These are phyloP conservation scores for Trichosporon coremiiforme DNA, from an alignment of 1,284 basidiomycete species.

Conservation along the genomic window DNA sequence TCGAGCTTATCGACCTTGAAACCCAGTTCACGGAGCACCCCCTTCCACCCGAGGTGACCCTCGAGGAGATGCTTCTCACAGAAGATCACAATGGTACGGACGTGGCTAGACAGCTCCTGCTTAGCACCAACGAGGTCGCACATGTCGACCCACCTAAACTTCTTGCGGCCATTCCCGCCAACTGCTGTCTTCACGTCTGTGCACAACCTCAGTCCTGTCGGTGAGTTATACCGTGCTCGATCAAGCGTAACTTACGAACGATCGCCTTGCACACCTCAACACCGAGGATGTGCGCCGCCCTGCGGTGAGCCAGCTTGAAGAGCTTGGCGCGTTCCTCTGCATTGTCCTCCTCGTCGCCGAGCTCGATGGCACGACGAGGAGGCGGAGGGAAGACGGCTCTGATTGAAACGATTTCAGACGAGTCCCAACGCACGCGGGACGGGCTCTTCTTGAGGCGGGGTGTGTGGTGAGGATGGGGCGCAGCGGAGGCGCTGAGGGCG, in stretches of 20 bases:
- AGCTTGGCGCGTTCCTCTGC: neutral
- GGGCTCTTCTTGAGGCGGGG: neutral
- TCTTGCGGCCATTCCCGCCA: neutral
- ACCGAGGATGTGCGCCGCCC: conserved; percentile 4
- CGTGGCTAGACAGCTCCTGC: neutral
- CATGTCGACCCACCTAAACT: neutral
- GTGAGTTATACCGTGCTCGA: neutral
- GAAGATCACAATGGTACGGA: neutral
- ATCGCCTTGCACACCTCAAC: neutral
- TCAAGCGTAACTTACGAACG: neutral
- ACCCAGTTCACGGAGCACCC: neutral
- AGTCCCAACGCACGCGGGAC: neutral
- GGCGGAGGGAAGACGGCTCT: neutral
- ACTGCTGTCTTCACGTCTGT: neutral
- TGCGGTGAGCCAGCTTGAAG: neutral
- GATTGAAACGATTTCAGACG: neutral
- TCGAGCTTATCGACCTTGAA: neutral
- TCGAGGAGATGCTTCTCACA: neutral
- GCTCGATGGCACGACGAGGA: neutral
- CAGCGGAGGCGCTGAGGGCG: neutral
- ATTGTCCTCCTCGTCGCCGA: neutral
- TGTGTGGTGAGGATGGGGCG: neutral
- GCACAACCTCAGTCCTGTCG: neutral
- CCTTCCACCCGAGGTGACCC: neutral
- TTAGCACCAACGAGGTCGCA: neutral